These are phyloP conservation scores for Cairneyella variabilis DNA, from an alignment of 495 filamentous ascomycete species.

Conservation along the genomic window DNA sequence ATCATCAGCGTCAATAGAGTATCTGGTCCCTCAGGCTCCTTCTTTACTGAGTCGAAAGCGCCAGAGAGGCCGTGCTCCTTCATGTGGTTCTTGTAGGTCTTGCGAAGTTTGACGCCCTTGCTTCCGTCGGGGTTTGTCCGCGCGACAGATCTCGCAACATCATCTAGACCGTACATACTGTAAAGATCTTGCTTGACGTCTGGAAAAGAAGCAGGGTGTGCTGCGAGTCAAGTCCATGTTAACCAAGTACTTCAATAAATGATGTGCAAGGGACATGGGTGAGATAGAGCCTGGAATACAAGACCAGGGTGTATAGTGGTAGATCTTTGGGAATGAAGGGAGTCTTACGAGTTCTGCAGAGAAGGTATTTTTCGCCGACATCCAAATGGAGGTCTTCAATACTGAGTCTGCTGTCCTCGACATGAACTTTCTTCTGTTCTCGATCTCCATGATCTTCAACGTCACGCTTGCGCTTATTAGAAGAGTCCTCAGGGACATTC, in stretches of 20 bases:
- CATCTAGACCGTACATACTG: slow-evolving; percentile 43
- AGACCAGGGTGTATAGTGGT: slow-evolving; percentile 1
- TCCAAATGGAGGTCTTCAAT: slow-evolving; percentile 53
- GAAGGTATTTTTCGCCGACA: slow-evolving; percentile 54
- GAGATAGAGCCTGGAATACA: slow-evolving; percentile 3
- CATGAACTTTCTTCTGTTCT: slow-evolving; percentile 52
- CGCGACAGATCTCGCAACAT: slow-evolving; percentile 47
- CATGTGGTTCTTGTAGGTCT: slow-evolving; percentile 57
- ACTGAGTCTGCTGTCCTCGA: slow-evolving; percentile 47
- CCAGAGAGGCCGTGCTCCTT: slow-evolving; percentile 50
- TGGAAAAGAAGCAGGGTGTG: slow-evolving; percentile 38
- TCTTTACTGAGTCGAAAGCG: slow-evolving; percentile 47
- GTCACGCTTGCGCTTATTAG: slow-evolving; percentile 51
- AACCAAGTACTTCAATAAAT: slow-evolving; percentile 37
- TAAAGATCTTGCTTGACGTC: slow-evolving; percentile 47
- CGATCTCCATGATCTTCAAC: slow-evolving; percentile 42
- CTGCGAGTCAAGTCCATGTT: slow-evolving; percentile 43
- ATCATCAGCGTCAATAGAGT: slow-evolving; percentile 42
- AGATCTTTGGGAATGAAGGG: slow-evolving; percentile 33
- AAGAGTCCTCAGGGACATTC: slow-evolving; percentile 39
- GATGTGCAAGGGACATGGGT: slow-evolving; percentile 7
- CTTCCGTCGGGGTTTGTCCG: slow-evolving; percentile 47
- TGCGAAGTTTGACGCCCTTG: slow-evolving; percentile 48
- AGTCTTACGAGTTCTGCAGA: slow-evolving; percentile 60
- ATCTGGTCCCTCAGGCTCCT: slow-evolving; percentile 34